Base-by-base conservation (phyloP, 2,329 filamentous ascomycete species). In the Fusarium verrucosum region DNA sequence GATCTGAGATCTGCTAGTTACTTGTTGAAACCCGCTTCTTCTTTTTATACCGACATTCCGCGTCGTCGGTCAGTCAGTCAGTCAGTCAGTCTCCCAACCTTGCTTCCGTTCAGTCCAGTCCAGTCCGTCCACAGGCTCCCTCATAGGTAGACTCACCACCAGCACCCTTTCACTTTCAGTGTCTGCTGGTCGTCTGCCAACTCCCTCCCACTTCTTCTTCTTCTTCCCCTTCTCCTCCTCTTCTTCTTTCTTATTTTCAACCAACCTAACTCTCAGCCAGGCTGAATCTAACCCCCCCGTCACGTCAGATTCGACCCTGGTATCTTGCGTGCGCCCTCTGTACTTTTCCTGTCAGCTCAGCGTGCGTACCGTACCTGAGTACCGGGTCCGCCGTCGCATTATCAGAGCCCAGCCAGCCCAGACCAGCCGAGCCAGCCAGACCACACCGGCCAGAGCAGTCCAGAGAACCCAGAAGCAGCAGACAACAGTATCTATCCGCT, bases 321-420 rank as follows among this genome's bases (percentile, higher is more conserved):
- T 52, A 58, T 66, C 55, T 55, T 62, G 58, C 33, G 44, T 66
- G 45, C 41, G 50, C 37, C 53, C 50, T 50, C 35, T 44, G 26
- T 58, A 42, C 53, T 36, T 50, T 58, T 47, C 33, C 52, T 41
- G 35, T 38, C 52, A 55, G 41, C 37, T 52, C 50, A 50, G 33
- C 44, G 23, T 62, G 41, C 20, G 44, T 54, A 42, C 51, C 53
- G 49, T 58, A 50, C 51, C 63, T 64, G 53, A 67, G 50, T 60
- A 41, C 63, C 58, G 62, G 62, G 52, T 50, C 62, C 58, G 63
- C 63, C 58, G 58, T 59, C 62, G 49, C 58, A 62, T 65, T 46
- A 49, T 32, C 50, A 49, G 37, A 41, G 28, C 43, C 56, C 40
- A 55, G 58, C 20, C 42, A 37, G 53, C 45, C 37, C 43, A 53